Conservation (phyloP, 2,329 filamentous ascomycete genomes). For the Zymoseptoria ardabiliae region DNA sequence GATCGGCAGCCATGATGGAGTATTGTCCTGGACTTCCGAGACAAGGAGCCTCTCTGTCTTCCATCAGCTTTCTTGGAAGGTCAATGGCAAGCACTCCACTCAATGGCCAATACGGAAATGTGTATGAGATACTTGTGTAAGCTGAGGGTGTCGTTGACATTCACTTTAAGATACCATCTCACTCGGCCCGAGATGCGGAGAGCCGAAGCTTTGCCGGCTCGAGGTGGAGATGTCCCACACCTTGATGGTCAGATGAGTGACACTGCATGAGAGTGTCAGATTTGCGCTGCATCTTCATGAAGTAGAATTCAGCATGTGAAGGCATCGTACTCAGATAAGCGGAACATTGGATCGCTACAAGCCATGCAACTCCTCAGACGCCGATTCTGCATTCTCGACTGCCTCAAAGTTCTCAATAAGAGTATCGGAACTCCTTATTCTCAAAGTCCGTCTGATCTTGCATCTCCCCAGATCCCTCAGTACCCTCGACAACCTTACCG, state of each 20-base stretch:
- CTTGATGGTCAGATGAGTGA: neutral
- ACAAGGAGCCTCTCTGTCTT: slow-evolving; percentile 8
- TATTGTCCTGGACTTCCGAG: slow-evolving; percentile 13
- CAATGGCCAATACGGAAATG: neutral
- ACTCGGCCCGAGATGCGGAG: neutral
- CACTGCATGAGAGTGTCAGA: neutral
- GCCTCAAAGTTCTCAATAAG: slow-evolving; percentile 10
- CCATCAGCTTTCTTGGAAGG: neutral
- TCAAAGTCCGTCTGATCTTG: slow-evolving; percentile 37
- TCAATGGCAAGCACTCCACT: neutral
- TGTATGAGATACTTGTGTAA: neutral
- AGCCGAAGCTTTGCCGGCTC: neutral
- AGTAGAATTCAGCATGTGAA: neutral
- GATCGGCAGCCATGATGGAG: slow-evolving; percentile 16
- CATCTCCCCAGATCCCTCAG: slow-evolving; percentile 11
- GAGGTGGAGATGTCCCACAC: neutral
- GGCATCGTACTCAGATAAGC: neutral
- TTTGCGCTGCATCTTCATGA: neutral
- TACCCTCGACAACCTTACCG: slow-evolving; percentile 16
- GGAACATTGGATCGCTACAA: neutral
- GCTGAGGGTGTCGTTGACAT: neutral
- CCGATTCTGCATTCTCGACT: neutral
- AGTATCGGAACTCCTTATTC: slow-evolving; percentile 23
- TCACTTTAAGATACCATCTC: neutral
- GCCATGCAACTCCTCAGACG: no score